Conservation (phyloP, 1,139 yeast genomes). For the Taphrina wiesneri region DNA sequence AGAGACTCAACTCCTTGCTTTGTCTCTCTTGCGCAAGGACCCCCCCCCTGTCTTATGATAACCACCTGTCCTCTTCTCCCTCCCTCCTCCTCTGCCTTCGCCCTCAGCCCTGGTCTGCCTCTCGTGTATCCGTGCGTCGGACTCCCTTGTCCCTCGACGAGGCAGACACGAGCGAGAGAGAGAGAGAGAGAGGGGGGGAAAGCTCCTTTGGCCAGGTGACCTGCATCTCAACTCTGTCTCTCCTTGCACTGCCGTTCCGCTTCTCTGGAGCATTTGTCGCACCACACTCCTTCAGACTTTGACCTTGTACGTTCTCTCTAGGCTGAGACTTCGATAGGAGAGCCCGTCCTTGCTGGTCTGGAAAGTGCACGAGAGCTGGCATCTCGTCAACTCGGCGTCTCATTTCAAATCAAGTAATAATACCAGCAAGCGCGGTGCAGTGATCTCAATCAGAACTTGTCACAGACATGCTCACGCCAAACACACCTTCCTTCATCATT, state of each 20-base stretch:
- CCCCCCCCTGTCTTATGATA: not conserved
- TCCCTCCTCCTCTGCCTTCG: not conserved
- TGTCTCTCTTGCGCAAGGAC: not conserved
- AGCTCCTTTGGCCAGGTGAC: not conserved
- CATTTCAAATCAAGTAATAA: not conserved
- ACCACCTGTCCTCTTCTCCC: not conserved
- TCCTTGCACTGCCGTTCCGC: not conserved
- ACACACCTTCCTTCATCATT: constrained; percentile 22
- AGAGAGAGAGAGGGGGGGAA: not conserved
- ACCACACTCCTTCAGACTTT: no score
- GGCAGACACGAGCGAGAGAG: not conserved
- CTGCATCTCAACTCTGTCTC: not conserved
- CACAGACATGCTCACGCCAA: not conserved
- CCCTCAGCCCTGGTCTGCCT: not conserved
- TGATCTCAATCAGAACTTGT: no score
- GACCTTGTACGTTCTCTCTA: not conserved
- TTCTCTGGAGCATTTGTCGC: no score
- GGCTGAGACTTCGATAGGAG: not conserved
- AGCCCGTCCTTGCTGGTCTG: not conserved
- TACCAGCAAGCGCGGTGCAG: not conserved
- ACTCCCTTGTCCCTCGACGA: not conserved
- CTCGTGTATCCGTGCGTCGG: not conserved
- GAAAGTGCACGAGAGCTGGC: not conserved
- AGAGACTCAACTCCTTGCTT: not conserved
- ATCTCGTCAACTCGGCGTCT: not conserved